Evolutionary conservation across 164 flowering plant genomes (phyloP).

Genomic region (Liquidambar formosana): DNA sequence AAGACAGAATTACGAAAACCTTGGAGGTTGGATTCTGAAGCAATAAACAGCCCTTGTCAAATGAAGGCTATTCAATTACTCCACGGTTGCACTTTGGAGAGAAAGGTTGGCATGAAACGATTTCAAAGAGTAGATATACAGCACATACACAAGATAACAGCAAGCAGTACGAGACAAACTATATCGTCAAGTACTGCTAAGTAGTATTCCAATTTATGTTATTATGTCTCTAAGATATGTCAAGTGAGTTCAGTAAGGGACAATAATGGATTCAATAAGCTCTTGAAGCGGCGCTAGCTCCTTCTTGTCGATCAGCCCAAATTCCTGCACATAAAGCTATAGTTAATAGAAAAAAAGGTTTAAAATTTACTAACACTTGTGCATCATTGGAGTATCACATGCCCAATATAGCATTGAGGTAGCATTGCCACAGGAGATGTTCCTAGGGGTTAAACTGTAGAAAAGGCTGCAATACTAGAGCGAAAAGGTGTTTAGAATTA

Average conservation of each 20-base stretch:
- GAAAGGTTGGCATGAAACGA: not conserved
- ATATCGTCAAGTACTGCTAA: not conserved
- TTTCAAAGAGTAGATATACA: not conserved
- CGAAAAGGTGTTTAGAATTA: not conserved
- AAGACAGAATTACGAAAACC: not conserved
- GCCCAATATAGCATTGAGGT: too few species aligned
- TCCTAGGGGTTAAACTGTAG: not conserved
- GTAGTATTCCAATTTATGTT: not conserved
- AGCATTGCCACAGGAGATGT: too few species aligned
- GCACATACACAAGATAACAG: not conserved
- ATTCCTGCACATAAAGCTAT: conserved; percentile 65
- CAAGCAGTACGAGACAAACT: not conserved
- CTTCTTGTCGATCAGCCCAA: conserved; percentile 91
- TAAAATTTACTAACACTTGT: too few species aligned
- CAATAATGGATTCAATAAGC: conserved; percentile 85
- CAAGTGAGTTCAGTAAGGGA: conserved; percentile 49
- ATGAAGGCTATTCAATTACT: not conserved
- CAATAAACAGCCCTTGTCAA: not conserved
- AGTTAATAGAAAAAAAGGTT: too few species aligned
- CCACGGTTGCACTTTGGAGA: not conserved
- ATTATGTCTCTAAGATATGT: not conserved
- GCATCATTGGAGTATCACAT: too few species aligned
- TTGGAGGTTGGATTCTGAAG: too few species aligned
- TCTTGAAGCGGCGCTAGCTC: conserved; percentile 99
- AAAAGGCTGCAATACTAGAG: not conserved